Conservation (phyloP, 148 eudicot genomes). For the Camellia lanceoleosa region DNA sequence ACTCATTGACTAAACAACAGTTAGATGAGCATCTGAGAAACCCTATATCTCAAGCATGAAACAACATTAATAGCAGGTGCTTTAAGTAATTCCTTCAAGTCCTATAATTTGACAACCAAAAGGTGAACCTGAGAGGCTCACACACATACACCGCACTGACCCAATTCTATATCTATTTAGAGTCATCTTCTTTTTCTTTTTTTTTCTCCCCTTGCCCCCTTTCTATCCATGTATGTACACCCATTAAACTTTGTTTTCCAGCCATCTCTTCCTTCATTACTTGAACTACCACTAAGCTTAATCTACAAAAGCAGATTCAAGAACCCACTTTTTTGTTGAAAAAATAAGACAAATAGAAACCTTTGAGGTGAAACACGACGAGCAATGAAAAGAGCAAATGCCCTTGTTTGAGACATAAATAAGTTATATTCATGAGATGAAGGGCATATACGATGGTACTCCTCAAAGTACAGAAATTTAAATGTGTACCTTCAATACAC, state of each 20-base stretch:
- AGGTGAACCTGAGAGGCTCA: conserved; percentile 3
- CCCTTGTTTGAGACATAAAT: neutral
- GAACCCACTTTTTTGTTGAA: neutral
- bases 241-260: neutral
- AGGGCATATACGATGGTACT: neutral
- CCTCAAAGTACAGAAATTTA: conserved; percentile 12
- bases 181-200: neutral
- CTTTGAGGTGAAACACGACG: neutral
- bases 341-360: neutral
- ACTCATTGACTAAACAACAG: neutral
- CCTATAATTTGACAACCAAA: conserved; percentile 4
- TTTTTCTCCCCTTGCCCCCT: neutral
- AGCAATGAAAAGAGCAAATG: neutral
- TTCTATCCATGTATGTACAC: neutral
- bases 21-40: conserved; percentile 1
- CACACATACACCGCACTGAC: neutral
- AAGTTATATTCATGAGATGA: neutral
- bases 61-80: neutral
- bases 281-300: neutral
- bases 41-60: neutral
- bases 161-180: neutral
- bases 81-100: neutral
- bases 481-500: conserved; percentile 61
- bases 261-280: neutral
- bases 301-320: conserved; percentile 1